These are phyloP conservation scores for Linanthus parryae DNA, from an alignment of 148 eudicot genomes.

Conservation along the genomic window DNA sequence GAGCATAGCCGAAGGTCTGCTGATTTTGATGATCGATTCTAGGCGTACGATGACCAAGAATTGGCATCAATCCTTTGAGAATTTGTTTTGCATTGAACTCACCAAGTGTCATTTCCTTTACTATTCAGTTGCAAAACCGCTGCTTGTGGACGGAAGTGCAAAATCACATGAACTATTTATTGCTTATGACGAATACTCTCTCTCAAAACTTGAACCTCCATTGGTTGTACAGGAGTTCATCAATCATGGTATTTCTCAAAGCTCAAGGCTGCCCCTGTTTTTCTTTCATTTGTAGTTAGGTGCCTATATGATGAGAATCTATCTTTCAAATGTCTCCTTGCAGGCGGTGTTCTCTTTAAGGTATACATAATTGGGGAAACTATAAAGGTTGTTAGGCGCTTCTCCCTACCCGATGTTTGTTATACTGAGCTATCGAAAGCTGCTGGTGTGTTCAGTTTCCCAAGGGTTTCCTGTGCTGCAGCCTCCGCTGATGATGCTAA, in stretches of 20 bases:
- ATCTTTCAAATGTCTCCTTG: constrained; percentile 11
- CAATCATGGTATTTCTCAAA: constrained; percentile 77
- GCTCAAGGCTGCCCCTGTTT: neutral
- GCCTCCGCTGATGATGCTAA: constrained; percentile 98
- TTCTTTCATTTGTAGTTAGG: neutral
- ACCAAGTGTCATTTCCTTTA: constrained; percentile 5
- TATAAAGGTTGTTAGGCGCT: constrained; percentile 83
- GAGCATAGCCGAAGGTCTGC: too few species aligned
- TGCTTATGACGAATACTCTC: constrained; percentile 84
- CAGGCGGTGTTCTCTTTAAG: constrained; percentile 94
- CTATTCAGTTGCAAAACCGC: constrained; percentile 89
- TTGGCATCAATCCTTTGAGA: too few species aligned
- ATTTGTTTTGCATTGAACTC: too few species aligned
- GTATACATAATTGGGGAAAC: constrained; percentile 89
- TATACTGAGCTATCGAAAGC: constrained; percentile 50
- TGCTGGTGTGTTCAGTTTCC: constrained; percentile 72
- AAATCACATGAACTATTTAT: constrained; percentile 87
- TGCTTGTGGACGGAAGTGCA: constrained; percentile 66
- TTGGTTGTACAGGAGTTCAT: constrained; percentile 91
- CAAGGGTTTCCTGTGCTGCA: constrained; percentile 96
- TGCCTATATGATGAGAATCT: neutral
- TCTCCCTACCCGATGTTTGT: constrained; percentile 84
- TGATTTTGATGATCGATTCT: too few species aligned
- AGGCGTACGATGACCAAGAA: too few species aligned
- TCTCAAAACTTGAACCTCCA: constrained; percentile 87